These are phyloP conservation scores for Cymbopogon citratus DNA, from an alignment of 176 grass and related monocot genomes.

Conservation along the genomic window DNA sequence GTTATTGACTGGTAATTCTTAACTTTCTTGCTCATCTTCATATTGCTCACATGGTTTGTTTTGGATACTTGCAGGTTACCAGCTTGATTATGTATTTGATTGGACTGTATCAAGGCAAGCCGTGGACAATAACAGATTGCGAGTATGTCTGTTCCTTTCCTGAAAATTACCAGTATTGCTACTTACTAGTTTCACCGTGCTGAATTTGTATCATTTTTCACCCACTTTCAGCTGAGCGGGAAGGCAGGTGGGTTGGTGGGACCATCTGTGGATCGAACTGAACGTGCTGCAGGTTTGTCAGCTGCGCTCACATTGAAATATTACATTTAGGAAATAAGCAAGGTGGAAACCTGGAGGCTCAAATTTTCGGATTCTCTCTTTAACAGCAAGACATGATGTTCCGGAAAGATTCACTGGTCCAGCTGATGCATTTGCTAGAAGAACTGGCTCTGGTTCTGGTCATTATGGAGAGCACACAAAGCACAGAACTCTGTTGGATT, in stretches of 20 bases:
- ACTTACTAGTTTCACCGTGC: neutral
- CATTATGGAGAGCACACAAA: slow-evolving; percentile 53
- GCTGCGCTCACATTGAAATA: slow-evolving; percentile 10
- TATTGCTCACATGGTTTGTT: slow-evolving; percentile 26
- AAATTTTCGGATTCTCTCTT: slow-evolving; percentile 22
- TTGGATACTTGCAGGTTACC: slow-evolving; percentile 49
- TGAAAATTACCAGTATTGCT: slow-evolving; percentile 7
- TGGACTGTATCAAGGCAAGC: slow-evolving; percentile 65
- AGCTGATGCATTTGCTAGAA: slow-evolving; percentile 55
- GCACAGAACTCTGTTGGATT: slow-evolving; percentile 54
- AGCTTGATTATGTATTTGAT: slow-evolving; percentile 80
- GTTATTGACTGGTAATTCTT: neutral
- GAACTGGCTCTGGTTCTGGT: slow-evolving; percentile 58
- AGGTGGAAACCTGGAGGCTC: neutral
- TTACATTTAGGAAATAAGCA: slow-evolving; percentile 21
- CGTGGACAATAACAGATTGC: slow-evolving; percentile 47
- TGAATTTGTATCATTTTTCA: slow-evolving; percentile 25
- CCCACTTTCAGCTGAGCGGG: slow-evolving; percentile 24
- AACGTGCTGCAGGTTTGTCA: slow-evolving; percentile 65
- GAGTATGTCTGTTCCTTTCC: slow-evolving; percentile 50
- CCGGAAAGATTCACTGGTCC: slow-evolving; percentile 54
- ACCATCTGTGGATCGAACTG: slow-evolving; percentile 61
- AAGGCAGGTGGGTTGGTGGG: slow-evolving; percentile 47
- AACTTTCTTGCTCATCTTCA: slow-evolving; percentile 11
- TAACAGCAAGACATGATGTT: slow-evolving; percentile 61